phyloP scores from a whole-genome alignment of 176 grass and related monocot species.

The bread wheat (Triticum aestivum) region IWGSC_CS_RefSeq_v2.1 NC_057799.1:345654548-345655047 shows the following conservation, averaged over 20 bases:
- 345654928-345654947: not conserved
- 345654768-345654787: not conserved
- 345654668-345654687: not conserved
- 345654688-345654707: not conserved
- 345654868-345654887: not conserved
- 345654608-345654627: not conserved
- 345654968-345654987: not conserved
- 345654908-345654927: not conserved
- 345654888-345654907: not conserved
- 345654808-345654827: not conserved
- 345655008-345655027: not conserved
- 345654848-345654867: too few species aligned
- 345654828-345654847: not conserved
- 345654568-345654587: not conserved
- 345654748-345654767: too few species aligned
- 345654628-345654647: not conserved
- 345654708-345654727: not conserved
- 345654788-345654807: too few species aligned
- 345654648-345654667: too few species aligned
- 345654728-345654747: not conserved
- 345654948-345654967: not conserved
- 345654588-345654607: too few species aligned
- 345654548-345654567: too few species aligned
- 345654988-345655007: not conserved
- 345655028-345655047: not conserved